phyloP scores from a whole-genome alignment of 306 rosid genomes.

The Acmispon strigosus region DNA sequence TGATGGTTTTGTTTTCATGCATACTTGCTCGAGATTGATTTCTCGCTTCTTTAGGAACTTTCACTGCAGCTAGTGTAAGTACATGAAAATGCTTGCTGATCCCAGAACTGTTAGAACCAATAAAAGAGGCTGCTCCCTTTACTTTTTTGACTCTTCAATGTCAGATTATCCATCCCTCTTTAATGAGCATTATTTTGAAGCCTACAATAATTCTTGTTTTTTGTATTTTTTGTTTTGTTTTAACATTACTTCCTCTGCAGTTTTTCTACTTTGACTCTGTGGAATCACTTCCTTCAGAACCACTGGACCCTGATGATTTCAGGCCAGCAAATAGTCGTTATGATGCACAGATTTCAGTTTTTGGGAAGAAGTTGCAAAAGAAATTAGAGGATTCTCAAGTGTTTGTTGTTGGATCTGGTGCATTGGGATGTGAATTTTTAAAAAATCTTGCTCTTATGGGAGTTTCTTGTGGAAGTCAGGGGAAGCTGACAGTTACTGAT shows the following conservation, averaged over 20 bases:
- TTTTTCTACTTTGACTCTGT: conserved; percentile 91
- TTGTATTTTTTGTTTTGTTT: neutral
- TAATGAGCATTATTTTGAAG: no score
- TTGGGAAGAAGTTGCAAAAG: conserved; percentile 85
- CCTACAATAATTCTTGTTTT: neutral
- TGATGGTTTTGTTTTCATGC: no score
- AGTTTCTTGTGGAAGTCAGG: conserved; percentile 78
- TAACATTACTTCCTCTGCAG: conserved; percentile 42
- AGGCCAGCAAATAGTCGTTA: conserved; percentile 79
- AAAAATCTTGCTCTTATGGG: conserved; percentile 95
- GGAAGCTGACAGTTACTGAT: conserved; percentile 81
- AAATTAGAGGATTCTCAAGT: conserved; percentile 75
- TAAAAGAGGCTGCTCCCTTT: no score
- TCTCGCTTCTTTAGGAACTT: no score
- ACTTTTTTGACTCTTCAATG: no score
- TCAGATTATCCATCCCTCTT: no score
- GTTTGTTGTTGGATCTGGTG: conserved; percentile 96
- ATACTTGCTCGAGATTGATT: no score
- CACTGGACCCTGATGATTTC: conserved; percentile 66
- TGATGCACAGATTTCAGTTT: conserved; percentile 97
- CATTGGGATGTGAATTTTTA: conserved; percentile 87
- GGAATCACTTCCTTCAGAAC: conserved; percentile 90
- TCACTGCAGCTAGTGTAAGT: no score
- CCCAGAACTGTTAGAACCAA: no score
- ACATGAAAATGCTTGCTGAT: no score